Evolutionary conservation across 2,329 filamentous ascomycete species (phyloP), one percentile per base, ranked within the genome.

Genomic region (Sporothrix curviconia): DNA sequence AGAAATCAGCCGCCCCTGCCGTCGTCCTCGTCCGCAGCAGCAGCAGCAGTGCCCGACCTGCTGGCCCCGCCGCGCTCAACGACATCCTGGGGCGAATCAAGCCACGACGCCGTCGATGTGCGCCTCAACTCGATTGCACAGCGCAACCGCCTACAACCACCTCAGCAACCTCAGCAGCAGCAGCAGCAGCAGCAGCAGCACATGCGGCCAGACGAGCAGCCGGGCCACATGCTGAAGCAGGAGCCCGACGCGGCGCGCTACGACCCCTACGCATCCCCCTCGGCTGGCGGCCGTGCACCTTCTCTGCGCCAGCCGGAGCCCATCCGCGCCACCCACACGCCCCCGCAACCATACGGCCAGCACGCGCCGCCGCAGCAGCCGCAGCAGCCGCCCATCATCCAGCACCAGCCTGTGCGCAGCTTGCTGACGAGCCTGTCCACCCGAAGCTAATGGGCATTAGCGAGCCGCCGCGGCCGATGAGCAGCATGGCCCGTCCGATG

Each of bases 401-500:
- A 53, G 28, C 59, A 61, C 19, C 58, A 58, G 51, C 58, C 55
- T 4, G 43, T 51, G 7, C 58, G 60, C 15, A 62, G 56, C 30
- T 52, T 63, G 17, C 32, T 63, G 46, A 60, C 58, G 60, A 62
- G 43, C 54, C 58, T 1, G 61, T 60, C 17, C 60, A 62, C n/a
- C 57, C 60, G 3, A 58, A 60, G 15, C 25, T 60, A 5, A 60
- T 61, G 60, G 55, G 50, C 1, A 39, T n/a, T n/a, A n/a, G n/a
- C n/a, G n/a, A n/a, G n/a, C n/a, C 17, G 32, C 69, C 71, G 28
- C 68, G 74, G 22, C 69, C 74, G 3, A 63, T 74, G 46, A 69
- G 73, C n/a, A 61, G 67, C 39, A 68, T 73, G 53, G 71, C 67
- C 71, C 66, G 72, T 30, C 67, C 68, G 4, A 59, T 73, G 30